These are phyloP conservation scores for Tripterygium wilfordii DNA, from an alignment of 177 flowering plant genomes.

Conservation along the genomic window DNA sequence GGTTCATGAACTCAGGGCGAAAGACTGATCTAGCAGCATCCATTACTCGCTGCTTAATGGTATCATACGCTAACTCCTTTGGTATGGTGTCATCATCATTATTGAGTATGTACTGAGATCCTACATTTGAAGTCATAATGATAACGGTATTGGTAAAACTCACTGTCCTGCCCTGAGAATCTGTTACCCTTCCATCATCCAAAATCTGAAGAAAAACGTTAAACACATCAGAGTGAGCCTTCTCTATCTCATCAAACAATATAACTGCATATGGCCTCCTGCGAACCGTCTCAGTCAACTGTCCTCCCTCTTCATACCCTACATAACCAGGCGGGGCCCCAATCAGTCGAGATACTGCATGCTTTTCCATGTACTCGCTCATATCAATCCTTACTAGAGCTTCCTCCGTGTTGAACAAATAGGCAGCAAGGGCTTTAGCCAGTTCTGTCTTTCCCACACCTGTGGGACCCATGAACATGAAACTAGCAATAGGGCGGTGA, in stretches of 20 bases:
- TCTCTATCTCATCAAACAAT: slow-evolving; percentile 94
- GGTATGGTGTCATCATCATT: slow-evolving; percentile 54
- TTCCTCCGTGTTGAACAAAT: slow-evolving; percentile 92
- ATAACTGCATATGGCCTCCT: slow-evolving; percentile 92
- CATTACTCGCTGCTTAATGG: slow-evolving; percentile 89
- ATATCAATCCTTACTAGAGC: slow-evolving; percentile 92
- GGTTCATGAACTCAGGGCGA: slow-evolving; percentile 98
- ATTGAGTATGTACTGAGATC: slow-evolving; percentile 85
- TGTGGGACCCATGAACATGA: slow-evolving; percentile 99
- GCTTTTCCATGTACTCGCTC: slow-evolving; percentile 99
- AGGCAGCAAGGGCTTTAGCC: slow-evolving; percentile 91
- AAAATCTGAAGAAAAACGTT: slow-evolving; percentile 94
- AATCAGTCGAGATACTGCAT: slow-evolving; percentile 86
- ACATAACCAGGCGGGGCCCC: slow-evolving; percentile 99
- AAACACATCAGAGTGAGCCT: slow-evolving; percentile 93
- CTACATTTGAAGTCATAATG: slow-evolving; percentile 99
- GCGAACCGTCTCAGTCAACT: slow-evolving; percentile 85
- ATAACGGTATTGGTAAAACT: slow-evolving; percentile 87
- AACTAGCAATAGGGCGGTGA: slow-evolving; percentile 94
- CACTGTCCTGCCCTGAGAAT: slow-evolving; percentile 90
- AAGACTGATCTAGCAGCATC: slow-evolving; percentile 88
- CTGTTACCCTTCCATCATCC: slow-evolving; percentile 97
- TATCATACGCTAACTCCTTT: slow-evolving; percentile 57
- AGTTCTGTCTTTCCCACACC: slow-evolving; percentile 98
- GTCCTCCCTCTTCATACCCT: slow-evolving; percentile 99